phyloP scores from a whole-genome alignment of 441 rosid genomes.

The Croton laevigatus region DNA sequence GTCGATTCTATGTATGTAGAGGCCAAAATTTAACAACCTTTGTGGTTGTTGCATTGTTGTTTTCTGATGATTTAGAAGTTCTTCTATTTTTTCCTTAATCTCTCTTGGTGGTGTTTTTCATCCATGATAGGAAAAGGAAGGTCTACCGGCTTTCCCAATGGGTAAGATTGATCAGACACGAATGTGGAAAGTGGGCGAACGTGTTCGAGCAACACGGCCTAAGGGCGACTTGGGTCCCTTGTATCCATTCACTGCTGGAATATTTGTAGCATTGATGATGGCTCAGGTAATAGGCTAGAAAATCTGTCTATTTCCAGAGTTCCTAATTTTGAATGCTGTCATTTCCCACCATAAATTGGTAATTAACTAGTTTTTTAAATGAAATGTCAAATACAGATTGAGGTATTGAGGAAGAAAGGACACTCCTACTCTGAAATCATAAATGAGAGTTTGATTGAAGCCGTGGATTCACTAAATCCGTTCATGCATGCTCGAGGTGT shows the following conservation, averaged over 20 bases:
- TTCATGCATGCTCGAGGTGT: slow-evolving; percentile 96
- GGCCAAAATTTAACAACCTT: not conserved
- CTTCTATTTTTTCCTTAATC: not conserved
- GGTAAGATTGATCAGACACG: slow-evolving; percentile 95
- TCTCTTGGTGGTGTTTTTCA: not conserved
- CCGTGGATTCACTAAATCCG: slow-evolving; percentile 85
- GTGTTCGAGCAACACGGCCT: slow-evolving; percentile 60
- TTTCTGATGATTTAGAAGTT: not conserved
- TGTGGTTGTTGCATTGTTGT: not conserved
- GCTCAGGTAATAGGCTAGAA: slow-evolving; percentile 38
- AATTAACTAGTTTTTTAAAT: not conserved
- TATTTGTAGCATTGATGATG: slow-evolving; percentile 93
- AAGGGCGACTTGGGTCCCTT: slow-evolving; percentile 85
- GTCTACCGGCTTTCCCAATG: slow-evolving; percentile 94
- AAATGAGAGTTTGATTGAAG: slow-evolving; percentile 87
- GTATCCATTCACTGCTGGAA: slow-evolving; percentile 88
- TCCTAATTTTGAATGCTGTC: not conserved
- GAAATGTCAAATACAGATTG: slow-evolving; percentile 48
- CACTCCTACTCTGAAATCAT: slow-evolving; percentile 91
- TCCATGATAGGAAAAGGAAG: slow-evolving; percentile 73
- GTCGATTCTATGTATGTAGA: slow-evolving; percentile 69
- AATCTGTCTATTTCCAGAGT: not conserved
- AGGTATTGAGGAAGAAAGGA: slow-evolving; percentile 86
- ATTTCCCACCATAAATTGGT: not conserved
- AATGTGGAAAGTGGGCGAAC: slow-evolving; percentile 98